Percentiles rank a stretch among this genome's conserved stretches.
These are phyloP conservation scores for Aureobasidium mangrovei DNA, from an alignment of 2,329 filamentous ascomycete species.

Conservation along the genomic window DNA sequence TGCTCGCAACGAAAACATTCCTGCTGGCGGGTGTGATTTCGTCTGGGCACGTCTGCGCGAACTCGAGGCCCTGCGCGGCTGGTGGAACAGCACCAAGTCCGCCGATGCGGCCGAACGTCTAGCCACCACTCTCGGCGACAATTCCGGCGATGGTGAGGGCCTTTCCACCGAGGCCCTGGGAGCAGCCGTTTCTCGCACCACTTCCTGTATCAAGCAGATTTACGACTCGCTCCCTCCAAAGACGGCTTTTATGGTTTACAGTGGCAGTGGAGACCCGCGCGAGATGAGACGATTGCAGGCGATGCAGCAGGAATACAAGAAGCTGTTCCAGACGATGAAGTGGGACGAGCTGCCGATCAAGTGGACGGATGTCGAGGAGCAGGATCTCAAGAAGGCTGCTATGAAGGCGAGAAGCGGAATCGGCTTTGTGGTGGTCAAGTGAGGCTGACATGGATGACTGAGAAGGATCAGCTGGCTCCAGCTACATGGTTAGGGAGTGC, in stretches of 20 bases:
- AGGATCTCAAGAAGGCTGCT: conserved; percentile 48
- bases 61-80: conserved; percentile 51
- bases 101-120: conserved; percentile 29
- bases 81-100: conserved; percentile 47
- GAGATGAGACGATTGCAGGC: conserved; percentile 48
- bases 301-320: conserved; percentile 47
- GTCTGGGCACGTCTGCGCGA: conserved; percentile 55
- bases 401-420: conserved; percentile 49
- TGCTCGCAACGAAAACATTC: conserved; percentile 29
- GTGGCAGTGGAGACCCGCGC: conserved; percentile 54
- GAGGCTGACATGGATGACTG: too few species aligned
- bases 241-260: conserved; percentile 55
- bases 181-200: conserved; percentile 41
- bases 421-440: conserved; percentile 40
- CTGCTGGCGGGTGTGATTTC: conserved; percentile 49
- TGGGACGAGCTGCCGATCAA: conserved; percentile 55
- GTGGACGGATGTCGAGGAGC: conserved; percentile 57
- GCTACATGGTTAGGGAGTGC: too few species aligned
- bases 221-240: conserved; percentile 49
- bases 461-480: too few species aligned
- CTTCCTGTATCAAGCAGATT: conserved; percentile 43
- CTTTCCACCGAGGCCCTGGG: conserved; percentile 28
- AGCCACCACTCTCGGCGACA: conserved; percentile 2
- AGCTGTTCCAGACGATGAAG: conserved; percentile 51
- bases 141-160: conserved; percentile 1